Evolutionary conservation across 2,329 filamentous ascomycete genomes (phyloP), one percentile per base, ranked within the genome.

Genomic region (Neonectria ditissima): DNA sequence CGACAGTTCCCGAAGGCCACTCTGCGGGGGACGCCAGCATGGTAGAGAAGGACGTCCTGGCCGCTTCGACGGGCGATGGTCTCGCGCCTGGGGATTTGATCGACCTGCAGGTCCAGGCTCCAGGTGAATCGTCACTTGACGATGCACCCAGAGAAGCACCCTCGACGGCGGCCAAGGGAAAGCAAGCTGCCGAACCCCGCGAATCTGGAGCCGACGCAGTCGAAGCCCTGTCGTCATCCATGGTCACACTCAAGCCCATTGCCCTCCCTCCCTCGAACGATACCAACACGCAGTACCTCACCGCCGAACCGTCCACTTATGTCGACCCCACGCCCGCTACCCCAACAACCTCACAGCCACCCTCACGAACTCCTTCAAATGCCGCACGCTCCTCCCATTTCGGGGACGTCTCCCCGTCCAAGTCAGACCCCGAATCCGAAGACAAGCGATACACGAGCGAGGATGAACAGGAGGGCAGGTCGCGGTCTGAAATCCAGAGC

Each of bases 401-500:
- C 52, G 72, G 79, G 22, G 82, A 82, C 28, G 76, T 76, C 30
- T 89, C 87, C 6, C 87, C 86, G 5, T 84, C 85, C 2, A 80
- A 83, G 62, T 87, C 86, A 20, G 73, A 75, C 30, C 84, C 87
- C 70, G 81, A 80, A 30, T 84, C 86, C 66, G 88, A 91, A 55
- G 87, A 89, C 54, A 86, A 83, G 69, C 80, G 80, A 63, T 84
- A 84, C 57, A 69, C 82, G 37, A 89, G 84, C 70, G 89, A 90
- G 73, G 88, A 89, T 73, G 86, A 88, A 58, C 86, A 87, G 22
- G 89, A 94, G 51, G 87, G 87, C 54, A 89, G 88, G 55, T 93
- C 92, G 1, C 88, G 89, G 63, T 90, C 91, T 6, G 96, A 99
- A 80, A 97, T 99, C 64, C 93, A 97, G 79, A 97, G 87, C 76